These are phyloP conservation scores for Pholiota adiposa DNA, from an alignment of 1,284 basidiomycete species.

Conservation along the genomic window DNA sequence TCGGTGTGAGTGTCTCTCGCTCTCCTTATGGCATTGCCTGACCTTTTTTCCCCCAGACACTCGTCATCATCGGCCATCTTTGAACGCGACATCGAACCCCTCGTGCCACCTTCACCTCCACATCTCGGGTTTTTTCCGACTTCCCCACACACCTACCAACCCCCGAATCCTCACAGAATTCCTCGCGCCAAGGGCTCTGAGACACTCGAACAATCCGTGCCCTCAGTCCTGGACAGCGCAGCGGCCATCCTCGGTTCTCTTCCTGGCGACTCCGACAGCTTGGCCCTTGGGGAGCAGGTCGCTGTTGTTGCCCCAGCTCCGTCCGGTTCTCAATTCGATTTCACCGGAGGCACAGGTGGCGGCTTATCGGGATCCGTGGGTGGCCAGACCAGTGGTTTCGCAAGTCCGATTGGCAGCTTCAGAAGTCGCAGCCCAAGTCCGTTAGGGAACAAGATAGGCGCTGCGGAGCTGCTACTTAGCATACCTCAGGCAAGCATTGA, in stretches of 20 bases:
- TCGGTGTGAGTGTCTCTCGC: constrained; percentile 58
- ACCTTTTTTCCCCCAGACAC: constrained; percentile 51
- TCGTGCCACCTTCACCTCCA: constrained; percentile 54
- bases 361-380: constrained; percentile 14
- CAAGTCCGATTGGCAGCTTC: constrained; percentile 67
- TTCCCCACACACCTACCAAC: constrained; percentile 53
- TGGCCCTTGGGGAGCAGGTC: constrained; percentile 47
- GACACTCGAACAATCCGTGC: constrained; percentile 71
- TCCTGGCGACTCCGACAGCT: constrained; percentile 36
- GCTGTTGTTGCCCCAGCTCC: constrained; percentile 59
- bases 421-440: constrained; percentile 67
- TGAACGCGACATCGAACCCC: constrained; percentile 79
- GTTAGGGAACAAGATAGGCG: constrained; percentile 29
- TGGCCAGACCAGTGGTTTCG: constrained; percentile 54
- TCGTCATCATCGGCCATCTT: constrained; percentile 83
- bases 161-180: constrained; percentile 68
- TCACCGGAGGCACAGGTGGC: background rate
- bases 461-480: constrained; percentile 43
- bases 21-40: background rate
- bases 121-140: constrained; percentile 30
- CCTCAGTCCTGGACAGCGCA: constrained; percentile 76
- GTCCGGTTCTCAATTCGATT: constrained; percentile 28
- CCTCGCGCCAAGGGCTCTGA: constrained; percentile 72
- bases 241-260: constrained; percentile 63
- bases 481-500: constrained; percentile 36